Conservation (phyloP, 2,329 filamentous ascomycete genomes). For the Fusarium chuoi region DNA sequence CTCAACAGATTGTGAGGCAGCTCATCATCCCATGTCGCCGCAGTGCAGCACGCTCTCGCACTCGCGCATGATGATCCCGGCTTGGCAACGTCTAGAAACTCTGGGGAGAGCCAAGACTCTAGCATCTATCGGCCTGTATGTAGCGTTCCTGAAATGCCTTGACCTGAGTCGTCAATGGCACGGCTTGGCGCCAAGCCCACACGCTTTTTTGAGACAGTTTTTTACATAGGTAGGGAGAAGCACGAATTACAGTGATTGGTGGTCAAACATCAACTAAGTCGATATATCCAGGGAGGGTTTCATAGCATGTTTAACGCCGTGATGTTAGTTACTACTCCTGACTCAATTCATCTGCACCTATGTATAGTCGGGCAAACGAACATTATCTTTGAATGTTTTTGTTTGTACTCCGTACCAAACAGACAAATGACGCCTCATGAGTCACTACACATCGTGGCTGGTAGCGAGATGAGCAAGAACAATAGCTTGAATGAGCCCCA, state of each 20-base stretch:
- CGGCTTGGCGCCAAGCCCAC: constrained; percentile 30
- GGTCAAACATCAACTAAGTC: neutral
- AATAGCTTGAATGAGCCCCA: constrained; percentile 7
- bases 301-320: neutral
- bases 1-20: constrained; percentile 19
- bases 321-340: neutral
- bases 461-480: constrained; percentile 12
- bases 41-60: constrained; percentile 14
- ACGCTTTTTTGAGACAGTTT: constrained; percentile 13
- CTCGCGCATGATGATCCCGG: constrained; percentile 2
- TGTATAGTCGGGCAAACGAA: neutral
- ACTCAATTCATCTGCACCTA: neutral
- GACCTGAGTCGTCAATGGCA: constrained; percentile 23
- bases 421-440: constrained; percentile 10
- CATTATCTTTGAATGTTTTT: neutral
- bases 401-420: neutral
- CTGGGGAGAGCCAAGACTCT: constrained; percentile 33
- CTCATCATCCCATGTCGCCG: constrained; percentile 20
- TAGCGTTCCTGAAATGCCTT: constrained; percentile 6
- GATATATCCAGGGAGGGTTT: neutral
- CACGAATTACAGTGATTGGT: constrained; percentile 5
- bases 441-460: neutral
- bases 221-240: neutral
- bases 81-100: constrained; percentile 29
- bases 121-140: constrained; percentile 11